Conservation (phyloP, 345 rosid species). For the Rhizophora apiculata region DNA sequence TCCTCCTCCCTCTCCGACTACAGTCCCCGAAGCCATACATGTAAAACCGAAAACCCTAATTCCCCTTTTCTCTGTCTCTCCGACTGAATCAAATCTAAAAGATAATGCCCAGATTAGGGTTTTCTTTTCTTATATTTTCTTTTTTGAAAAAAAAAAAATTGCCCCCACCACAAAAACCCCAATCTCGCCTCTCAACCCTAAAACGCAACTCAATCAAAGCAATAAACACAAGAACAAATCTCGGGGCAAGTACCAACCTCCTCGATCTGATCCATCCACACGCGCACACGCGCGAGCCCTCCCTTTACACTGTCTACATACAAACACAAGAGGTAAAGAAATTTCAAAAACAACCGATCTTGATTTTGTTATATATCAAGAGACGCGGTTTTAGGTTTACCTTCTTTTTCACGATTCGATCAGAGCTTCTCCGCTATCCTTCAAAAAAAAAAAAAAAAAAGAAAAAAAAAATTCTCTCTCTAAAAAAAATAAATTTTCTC, state of each 20-base stretch:
- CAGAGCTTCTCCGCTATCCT: constrained; percentile 16
- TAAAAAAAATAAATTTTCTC: constrained; percentile 4
- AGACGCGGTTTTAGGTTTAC: not conserved
- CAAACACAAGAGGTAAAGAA: not conserved
- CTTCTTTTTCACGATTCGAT: constrained; percentile 8
- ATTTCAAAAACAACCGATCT: too few relatives aligned
- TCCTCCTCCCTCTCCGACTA: constrained; percentile 49
- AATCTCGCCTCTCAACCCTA: constrained; percentile 13
- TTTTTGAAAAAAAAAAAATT: too few relatives aligned
- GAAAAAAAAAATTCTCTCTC: constrained; percentile 16
- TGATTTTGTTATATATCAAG: not conserved
- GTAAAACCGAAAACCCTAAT: constrained; percentile 46
- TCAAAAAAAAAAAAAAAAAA: not conserved
- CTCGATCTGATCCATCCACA: constrained; percentile 16
- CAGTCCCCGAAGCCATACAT: constrained; percentile 96
- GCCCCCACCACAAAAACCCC: constrained; percentile 23
- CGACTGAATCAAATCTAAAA: not conserved
- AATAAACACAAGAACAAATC: not conserved
- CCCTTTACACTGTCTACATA: not conserved
- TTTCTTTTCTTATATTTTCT: not conserved
- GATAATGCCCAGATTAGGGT: constrained; percentile 20
- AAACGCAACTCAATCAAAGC: constrained; percentile 14
- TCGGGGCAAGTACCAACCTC: constrained; percentile 3
- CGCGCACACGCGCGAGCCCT: not conserved
- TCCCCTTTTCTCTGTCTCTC: not conserved